These are phyloP conservation scores for Triticum aestivum DNA, from an alignment of 176 grass and related monocot genomes.

Conservation along the genomic window IWGSC_CS_RefSeq_v2.1 NC_057807.1:142831908-142832407, in stretches of 20 bases:
- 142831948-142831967: not conserved
- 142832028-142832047: not conserved
- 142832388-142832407: constrained; percentile 18
- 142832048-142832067: not conserved
- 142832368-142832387: constrained; percentile 32
- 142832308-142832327: not conserved
- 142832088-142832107: constrained; percentile 20
- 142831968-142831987: constrained; percentile 1
- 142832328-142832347: constrained; percentile 23
- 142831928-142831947: not conserved
- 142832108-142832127: constrained; percentile 30
- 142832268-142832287: not conserved
- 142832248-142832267: constrained; percentile 47
- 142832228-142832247: constrained; percentile 19
- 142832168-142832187: constrained; percentile 4
- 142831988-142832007: not conserved
- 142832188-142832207: constrained; percentile 1
- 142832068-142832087: constrained; percentile 23
- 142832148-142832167: constrained; percentile 31
- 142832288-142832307: constrained; percentile 25
- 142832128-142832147: constrained; percentile 10
- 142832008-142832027: not conserved
- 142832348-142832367: constrained; percentile 19
- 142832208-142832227: constrained; percentile 26
- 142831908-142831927: not conserved